Evolutionary conservation across 176 grass and related monocot species (phyloP).

Genomic region (Aechmea fasciata): DNA sequence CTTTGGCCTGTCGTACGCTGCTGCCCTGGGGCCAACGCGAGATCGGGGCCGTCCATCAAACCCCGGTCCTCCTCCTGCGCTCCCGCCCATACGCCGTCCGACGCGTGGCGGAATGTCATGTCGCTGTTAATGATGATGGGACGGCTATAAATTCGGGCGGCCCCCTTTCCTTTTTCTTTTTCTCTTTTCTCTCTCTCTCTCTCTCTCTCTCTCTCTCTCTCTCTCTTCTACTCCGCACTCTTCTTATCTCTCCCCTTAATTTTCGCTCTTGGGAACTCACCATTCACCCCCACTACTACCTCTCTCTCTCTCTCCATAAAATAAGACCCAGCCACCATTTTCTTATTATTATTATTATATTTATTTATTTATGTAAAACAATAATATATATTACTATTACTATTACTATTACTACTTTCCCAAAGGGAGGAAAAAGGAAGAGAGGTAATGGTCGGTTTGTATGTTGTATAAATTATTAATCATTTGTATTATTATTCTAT

Average conservation of each 20-base stretch:
- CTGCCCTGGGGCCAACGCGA: too few species aligned
- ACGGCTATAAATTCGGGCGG: constrained; percentile 50
- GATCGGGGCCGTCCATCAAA: too few species aligned
- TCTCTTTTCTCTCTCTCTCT: too few species aligned
- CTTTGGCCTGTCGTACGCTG: too few species aligned
- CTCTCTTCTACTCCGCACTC: background rate
- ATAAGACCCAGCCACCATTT: constrained; percentile 21
- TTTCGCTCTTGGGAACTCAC: background rate
- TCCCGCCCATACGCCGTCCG: background rate
- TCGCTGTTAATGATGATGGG: constrained; percentile 29
- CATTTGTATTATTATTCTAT: background rate
- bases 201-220: background rate
- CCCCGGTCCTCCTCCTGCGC: background rate
- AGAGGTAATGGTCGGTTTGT: background rate
- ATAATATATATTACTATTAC: too few species aligned
- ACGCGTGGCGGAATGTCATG: constrained; percentile 35
- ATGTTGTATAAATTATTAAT: background rate
- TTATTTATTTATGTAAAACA: too few species aligned
- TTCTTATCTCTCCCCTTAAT: constrained; percentile 6
- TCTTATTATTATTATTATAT: too few species aligned
- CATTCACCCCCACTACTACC: constrained; percentile 20
- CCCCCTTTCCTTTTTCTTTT: background rate
- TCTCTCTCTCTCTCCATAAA: constrained; percentile 20
- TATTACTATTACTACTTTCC: too few species aligned
- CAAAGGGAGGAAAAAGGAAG: too few species aligned